A percentile compares a stretch with the other conserved stretches of the same genome.
Conservation (phyloP, 345 rosid genomes). For the Melastoma malabathricum region DNA sequence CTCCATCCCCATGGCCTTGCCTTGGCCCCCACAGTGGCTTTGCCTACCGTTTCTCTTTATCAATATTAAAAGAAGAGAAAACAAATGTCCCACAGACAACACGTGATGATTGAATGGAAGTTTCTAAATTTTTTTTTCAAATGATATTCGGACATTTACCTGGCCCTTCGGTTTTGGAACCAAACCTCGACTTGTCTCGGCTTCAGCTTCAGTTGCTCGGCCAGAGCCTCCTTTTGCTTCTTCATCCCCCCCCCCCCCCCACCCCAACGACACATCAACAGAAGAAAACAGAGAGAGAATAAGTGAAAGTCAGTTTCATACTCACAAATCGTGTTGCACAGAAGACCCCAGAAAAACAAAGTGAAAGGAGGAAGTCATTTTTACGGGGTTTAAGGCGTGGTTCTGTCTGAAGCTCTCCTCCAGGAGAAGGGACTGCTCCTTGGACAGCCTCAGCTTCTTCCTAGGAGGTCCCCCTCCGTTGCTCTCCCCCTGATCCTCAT, state of each 20-base stretch:
- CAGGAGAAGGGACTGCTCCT: conserved; percentile 87
- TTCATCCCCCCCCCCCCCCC: conserved; percentile 18
- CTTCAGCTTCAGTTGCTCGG: conserved; percentile 62
- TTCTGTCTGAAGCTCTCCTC: conserved; percentile 92
- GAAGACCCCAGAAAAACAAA: no score
- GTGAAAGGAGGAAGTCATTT: not conserved
- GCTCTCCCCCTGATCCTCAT: conserved; percentile 39
- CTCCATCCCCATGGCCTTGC: no score
- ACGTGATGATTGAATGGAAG: no score
- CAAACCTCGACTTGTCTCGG: conserved; percentile 96
- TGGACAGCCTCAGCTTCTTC: conserved; percentile 76
- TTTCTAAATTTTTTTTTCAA: not conserved
- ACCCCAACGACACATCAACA: conserved; percentile 2
- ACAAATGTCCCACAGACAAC: no score
- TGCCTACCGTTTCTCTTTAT: no score
- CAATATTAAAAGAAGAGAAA: no score
- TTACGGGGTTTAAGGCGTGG: conserved; percentile 76
- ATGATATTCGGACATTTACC: conserved; percentile 26
- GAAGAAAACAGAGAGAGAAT: not conserved
- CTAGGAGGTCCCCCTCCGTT: conserved; percentile 54
- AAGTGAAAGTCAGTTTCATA: not conserved
- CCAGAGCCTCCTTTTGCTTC: conserved; percentile 90
- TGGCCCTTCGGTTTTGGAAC: conserved; percentile 99
- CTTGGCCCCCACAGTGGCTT: no score
- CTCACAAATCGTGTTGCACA: no score